Base-by-base conservation (phyloP, 2,329 filamentous ascomycete genomes). In the Neofusicoccum kwambonambiense region DNA sequence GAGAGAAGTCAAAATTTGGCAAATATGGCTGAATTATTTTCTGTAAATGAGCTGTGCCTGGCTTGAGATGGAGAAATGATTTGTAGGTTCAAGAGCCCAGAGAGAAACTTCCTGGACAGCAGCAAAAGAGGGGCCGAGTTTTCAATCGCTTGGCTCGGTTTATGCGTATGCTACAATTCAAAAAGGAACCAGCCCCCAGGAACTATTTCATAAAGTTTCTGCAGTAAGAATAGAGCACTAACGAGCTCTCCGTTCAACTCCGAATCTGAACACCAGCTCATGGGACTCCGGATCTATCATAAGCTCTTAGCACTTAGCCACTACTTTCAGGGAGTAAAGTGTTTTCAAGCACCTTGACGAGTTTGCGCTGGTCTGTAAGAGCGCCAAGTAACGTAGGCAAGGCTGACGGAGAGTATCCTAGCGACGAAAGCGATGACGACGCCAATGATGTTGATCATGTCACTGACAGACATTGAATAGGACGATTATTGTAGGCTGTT, bases 241-340 rank as follows among this genome's bases (percentile, higher is more conserved):
- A 3, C 3, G 13, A 7, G 31, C 8, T 7, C 47, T 13, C 13
- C 47, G 27, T n/a, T 13, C 27, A 4, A 50, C 31, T 17, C 47
- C 47, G 1, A 50, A n/a, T 0, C 47, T 8, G 3, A 50, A n/a
- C 7, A 35, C 27, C 8, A n/a, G 9, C 5, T n/a, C 47, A 4
- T 50, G 47, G 5, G 19, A 22, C 13, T 50, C 47, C 9, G 47
- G 12, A 8, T 50, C 47, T 50, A 35, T 2, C 1, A 9, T 3
- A 7, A 15, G 1, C 15, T 17, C 22, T 50, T 15, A 50, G 47
- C 4, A 6, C 15, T 2, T 35, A 5, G 27, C 6, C 1, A 35
- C 8, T 31, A 3, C 0, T 1, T 9, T 9, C 6, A 15, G 1
- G n/a, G 3, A 2, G 15, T 31, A 4, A 13, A n/a, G 4, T 3